These are phyloP conservation scores for Dentipellis fragilis DNA, from an alignment of 768 basidiomycete genomes.

Conservation along the genomic window DNA sequence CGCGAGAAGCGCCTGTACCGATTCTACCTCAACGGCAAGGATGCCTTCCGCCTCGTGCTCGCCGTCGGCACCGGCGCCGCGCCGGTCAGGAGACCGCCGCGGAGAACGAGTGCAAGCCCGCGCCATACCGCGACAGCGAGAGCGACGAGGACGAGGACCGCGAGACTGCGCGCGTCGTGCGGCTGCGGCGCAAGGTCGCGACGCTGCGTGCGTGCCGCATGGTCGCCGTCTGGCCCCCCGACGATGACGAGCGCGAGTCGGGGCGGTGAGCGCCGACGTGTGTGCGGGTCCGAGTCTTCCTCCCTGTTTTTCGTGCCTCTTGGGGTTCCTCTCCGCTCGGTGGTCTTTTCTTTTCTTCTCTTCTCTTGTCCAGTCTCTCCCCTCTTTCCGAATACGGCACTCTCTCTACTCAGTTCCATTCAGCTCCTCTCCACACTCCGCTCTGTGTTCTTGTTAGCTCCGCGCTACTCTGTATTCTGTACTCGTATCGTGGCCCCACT, in stretches of 20 bases:
- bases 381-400: not conserved
- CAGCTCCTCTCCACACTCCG: not conserved
- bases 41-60: constrained; percentile 80
- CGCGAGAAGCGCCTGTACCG: constrained; percentile 90
- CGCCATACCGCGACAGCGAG: not conserved
- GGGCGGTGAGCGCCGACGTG: constrained; percentile 8
- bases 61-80: constrained; percentile 24
- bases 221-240: constrained; percentile 12
- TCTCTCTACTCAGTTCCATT: not conserved
- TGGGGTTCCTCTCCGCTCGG: not conserved
- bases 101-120: too few relatives aligned
- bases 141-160: constrained; percentile 2
- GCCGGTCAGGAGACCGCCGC: not conserved
- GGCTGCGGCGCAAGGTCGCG: constrained; percentile 9
- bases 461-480: not conserved
- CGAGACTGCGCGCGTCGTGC: not conserved
- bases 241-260: constrained; percentile 11
- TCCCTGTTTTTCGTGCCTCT: not conserved
- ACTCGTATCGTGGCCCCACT: not conserved
- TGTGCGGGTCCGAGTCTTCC: not conserved
- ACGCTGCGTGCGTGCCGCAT: constrained; percentile 10
- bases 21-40: constrained; percentile 96
- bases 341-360: not conserved
- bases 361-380: not conserved
- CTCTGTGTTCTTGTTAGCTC: not conserved